Evolutionary conservation across 805 yeast genomes (phyloP), one percentile per base, ranked within the genome.

Genomic region (Yamadazyma takamatsuzukensis): DNA sequence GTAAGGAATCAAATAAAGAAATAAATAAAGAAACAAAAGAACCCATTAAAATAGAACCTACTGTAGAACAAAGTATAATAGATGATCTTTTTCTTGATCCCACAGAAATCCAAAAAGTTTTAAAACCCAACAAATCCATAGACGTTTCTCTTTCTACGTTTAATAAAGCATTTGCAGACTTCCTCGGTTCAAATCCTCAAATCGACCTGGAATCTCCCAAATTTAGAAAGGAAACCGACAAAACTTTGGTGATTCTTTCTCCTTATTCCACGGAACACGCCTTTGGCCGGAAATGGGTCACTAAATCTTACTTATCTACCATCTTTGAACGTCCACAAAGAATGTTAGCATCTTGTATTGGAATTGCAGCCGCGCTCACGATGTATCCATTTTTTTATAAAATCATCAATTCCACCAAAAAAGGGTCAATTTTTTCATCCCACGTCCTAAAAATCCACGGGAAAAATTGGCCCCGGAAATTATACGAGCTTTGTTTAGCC

Each of bases 241-340:
- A 71, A 41, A 72, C 85, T 0, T 65, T 80, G 24, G 63, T 84
- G 5, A 63, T 85, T 4, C 54, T 85, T 14, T 77, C 90, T 0
- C 90, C 94, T 0, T 64, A 74, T 36, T 77, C 87, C 1, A 64
- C 82, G 19, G 73, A 76, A 40, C 95, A 85, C 57, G 74, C 75
- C 0, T 86, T 83, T 53, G 78, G 85, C 4, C 68, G 95, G 23
- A 63, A 64, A 18, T 85, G 95, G 95, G 87, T 79, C 2, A 62
- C 84, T 6, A 83, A 80, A 49, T 55, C 76, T 1, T 80, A 81
- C 46, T 54, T 72, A 26, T 62, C 80, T 12, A 74, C 88, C 0
- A 80, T 85, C 21, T 90, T 85, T 16, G 95, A 85, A 56, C 61
- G 90, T 27, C 95, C 95, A 1, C 89, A 85, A 54, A 64, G 95